Conservation (phyloP, 306 rosid genomes). For the Quercus agrifolia region DNA sequence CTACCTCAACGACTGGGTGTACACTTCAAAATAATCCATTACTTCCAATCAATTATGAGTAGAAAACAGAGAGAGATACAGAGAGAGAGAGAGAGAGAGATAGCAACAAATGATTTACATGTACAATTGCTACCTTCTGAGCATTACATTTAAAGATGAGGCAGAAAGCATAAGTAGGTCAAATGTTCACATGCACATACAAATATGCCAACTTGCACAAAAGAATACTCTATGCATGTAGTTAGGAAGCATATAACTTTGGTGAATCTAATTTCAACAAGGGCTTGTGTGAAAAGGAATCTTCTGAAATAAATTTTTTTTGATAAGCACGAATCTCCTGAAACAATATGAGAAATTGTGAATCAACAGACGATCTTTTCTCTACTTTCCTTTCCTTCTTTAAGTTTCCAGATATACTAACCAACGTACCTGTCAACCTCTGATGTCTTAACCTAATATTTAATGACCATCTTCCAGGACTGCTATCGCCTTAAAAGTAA, state of each 20-base stretch:
- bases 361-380: neutral
- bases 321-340: neutral
- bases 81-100: neutral
- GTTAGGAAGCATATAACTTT: neutral
- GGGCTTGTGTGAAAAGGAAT: neutral
- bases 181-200: neutral
- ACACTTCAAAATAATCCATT: neutral
- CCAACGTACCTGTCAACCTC: neutral
- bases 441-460: neutral
- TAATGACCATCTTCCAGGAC: neutral
- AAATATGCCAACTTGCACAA: neutral
- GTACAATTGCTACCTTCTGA: neutral
- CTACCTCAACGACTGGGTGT: neutral
- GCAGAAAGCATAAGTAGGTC: neutral
- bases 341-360: neutral
- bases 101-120: neutral
- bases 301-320: neutral
- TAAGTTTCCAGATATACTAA: neutral
- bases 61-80: neutral
- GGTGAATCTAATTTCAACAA: neutral
- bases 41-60: neutral
- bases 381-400: neutral
- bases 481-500: neutral
- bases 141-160: neutral
- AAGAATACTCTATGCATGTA: neutral